Conservation (phyloP, 768 basidiomycete species). For the Suillus subaureus region DNA sequence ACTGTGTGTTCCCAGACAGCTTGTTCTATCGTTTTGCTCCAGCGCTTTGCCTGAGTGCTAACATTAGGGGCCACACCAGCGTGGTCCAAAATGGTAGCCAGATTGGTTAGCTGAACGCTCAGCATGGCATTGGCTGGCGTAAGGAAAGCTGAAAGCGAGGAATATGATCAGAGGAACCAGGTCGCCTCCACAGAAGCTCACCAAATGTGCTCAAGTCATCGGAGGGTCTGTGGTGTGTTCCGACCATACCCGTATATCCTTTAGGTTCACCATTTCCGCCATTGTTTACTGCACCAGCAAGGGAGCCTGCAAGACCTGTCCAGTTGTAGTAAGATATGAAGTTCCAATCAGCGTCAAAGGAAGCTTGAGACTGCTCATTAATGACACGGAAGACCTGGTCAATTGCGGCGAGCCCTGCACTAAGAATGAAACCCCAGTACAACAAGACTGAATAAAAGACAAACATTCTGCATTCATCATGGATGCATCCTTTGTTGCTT, state of each 20-base stretch:
- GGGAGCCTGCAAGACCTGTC: conserved; percentile 65
- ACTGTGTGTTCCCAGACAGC: conserved; percentile 69
- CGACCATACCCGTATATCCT: conserved; percentile 71
- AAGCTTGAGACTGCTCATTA: conserved; percentile 71
- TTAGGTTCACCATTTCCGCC: conserved; percentile 76
- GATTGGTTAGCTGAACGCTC: conserved; percentile 65
- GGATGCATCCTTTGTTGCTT: conserved; percentile 68
- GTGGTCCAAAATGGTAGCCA: conserved; percentile 61
- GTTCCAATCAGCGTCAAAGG: conserved; percentile 72
- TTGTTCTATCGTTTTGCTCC: conserved; percentile 57
- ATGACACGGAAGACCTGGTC: conserved; percentile 76
- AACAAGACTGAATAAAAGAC: conserved; percentile 19
- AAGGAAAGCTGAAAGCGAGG: conserved; percentile 56
- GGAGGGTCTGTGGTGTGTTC: conserved; percentile 76
- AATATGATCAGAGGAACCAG: conserved; percentile 1
- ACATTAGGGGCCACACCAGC: conserved; percentile 50
- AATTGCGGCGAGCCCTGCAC: conserved; percentile 65
- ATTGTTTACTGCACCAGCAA: conserved; percentile 67
- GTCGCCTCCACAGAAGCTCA: conserved; percentile 28
- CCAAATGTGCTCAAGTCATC: conserved; percentile 74
- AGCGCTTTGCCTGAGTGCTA: conserved; percentile 53
- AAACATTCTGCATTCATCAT: conserved; percentile 73
- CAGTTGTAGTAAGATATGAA: conserved; percentile 81
- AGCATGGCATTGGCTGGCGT: conserved; percentile 85
- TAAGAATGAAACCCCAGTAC: conserved; percentile 12